Percentiles rank a stretch among this genome's conserved stretches.
Evolutionary conservation across 106 monocot genomes (phyloP).

Genomic region (Chionographis japonica): DNA sequence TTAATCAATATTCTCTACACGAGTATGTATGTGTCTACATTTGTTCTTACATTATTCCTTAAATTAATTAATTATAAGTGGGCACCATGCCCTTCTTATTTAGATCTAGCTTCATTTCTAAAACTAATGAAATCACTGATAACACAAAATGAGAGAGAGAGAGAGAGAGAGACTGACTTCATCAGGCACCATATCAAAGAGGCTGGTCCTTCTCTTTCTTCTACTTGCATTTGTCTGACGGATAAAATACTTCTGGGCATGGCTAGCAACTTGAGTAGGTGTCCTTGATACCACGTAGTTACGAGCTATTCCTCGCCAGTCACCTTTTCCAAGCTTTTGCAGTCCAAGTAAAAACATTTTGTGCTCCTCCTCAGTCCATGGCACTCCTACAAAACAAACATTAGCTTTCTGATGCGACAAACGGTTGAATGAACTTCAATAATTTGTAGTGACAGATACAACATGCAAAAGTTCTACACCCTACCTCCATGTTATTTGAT

Average conservation of each 20-base stretch:
- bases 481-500: no score
- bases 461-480: no score
- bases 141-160: background rate
- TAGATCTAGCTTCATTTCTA: no score
- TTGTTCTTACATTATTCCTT: no score
- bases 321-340: conserved; percentile 89
- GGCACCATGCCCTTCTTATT: no score
- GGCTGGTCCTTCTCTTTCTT: conserved; percentile 81
- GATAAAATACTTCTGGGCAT: conserved; percentile 92
- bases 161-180: conserved; percentile 23
- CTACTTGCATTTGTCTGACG: conserved; percentile 70
- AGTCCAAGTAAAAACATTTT: conserved; percentile 83
- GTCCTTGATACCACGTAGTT: conserved; percentile 82
- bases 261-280: conserved; percentile 90
- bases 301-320: conserved; percentile 92
- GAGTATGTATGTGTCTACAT: no score
- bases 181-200: conserved; percentile 62
- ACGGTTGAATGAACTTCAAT: no score
- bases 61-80: no score
- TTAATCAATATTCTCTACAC: no score
- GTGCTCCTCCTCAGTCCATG: conserved; percentile 98
- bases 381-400: conserved; percentile 42
- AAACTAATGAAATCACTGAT: no score
- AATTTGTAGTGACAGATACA: no score
- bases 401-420: no score